These are phyloP conservation scores for Pseudocercospora ulei DNA, from an alignment of 2,329 filamentous ascomycete species.

Conservation along the genomic window DNA sequence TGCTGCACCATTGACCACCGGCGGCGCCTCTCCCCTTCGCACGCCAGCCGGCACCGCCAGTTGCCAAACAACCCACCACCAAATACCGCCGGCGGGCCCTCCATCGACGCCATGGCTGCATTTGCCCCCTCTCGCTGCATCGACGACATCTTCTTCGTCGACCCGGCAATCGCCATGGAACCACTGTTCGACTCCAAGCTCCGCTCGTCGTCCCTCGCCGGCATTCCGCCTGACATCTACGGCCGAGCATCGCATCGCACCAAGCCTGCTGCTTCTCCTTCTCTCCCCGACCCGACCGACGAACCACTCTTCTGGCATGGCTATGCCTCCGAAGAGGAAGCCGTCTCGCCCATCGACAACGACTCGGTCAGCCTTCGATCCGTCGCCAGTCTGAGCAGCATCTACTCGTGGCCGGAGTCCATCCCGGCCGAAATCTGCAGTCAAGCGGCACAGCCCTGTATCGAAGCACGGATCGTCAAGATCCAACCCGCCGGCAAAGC, in stretches of 20 bases:
- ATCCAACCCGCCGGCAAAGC: slow-evolving; percentile 28
- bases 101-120: slow-evolving; percentile 13
- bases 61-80: not conserved
- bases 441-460: slow-evolving; percentile 25
- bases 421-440: slow-evolving; percentile 21
- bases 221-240: not conserved
- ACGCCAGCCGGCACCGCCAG: slow-evolving; percentile 3
- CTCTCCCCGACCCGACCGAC: slow-evolving; percentile 12
- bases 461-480: slow-evolving; percentile 26
- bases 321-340: slow-evolving; percentile 31
- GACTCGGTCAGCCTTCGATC: slow-evolving; percentile 24
- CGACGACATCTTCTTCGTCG: slow-evolving; percentile 24
- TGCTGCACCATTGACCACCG: slow-evolving; percentile 6
- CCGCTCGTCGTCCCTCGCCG: slow-evolving; percentile 2
- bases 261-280: slow-evolving; percentile 11
- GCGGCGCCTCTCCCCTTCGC: slow-evolving; percentile 10
- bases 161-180: slow-evolving; percentile 17
- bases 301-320: slow-evolving; percentile 18
- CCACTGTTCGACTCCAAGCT: slow-evolving; percentile 8
- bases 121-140: slow-evolving; percentile 15
- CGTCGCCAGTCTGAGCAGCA: slow-evolving; percentile 12
- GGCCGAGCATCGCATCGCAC: not conserved
- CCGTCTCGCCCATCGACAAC: slow-evolving; percentile 24
- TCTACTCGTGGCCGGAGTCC: slow-evolving; percentile 21
- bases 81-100: not conserved